Base-by-base conservation (phyloP, 768 basidiomycete genomes). In the Phlebiopsis flavidoalba region DNA sequence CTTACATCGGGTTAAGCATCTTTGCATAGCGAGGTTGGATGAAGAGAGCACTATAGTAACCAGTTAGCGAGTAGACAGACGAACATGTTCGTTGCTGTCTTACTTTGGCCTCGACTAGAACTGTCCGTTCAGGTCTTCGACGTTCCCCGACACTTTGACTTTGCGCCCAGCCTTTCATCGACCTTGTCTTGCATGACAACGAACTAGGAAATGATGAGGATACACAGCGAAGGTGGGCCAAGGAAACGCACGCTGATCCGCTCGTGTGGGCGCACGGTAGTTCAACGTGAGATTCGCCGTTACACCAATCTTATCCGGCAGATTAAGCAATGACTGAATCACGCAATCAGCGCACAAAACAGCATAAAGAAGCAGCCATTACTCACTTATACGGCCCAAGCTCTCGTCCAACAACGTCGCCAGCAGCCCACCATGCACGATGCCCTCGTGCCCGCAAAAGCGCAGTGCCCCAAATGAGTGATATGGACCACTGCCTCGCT, bases 401-500 rank as follows among this genome's bases (percentile, higher is more conserved):
- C 79, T 78, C 77, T 99, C 96, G 64, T 99, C 96, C 58, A 97
- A 71, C 17, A 98, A 72, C 1, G 94, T 97, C 43, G 95, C 93
- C 19, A 98, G 77, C 60, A 98, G 67, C 1, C 96, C 96, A 0
- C 96, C 96, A 66, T 99, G 96, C 2, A 98, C 76, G 62, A 99
- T 94, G 0, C 96, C 96, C 73, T 96, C 94, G 63, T 96, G 89
- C 3, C 92, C 95, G 69, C 96, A 98, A 55, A n/a, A 98, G 63
- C 1, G 87, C 90, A 46, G 90, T 75, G 1, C 96, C n/a, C 96
- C 1, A 97, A 77, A 67, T 98, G 96, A 1, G 95, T 58, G 61
- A 97, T 76, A n/a, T n/a, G n/a, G 5, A 85, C 77, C 26, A 85
- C 69, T 10, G 83, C 83, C 73, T 93, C 91, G 11, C 78, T 79